These are phyloP conservation scores for Scheffersomyces amazonensis DNA, from an alignment of 805 yeast genomes.

Conservation along the genomic window DNA sequence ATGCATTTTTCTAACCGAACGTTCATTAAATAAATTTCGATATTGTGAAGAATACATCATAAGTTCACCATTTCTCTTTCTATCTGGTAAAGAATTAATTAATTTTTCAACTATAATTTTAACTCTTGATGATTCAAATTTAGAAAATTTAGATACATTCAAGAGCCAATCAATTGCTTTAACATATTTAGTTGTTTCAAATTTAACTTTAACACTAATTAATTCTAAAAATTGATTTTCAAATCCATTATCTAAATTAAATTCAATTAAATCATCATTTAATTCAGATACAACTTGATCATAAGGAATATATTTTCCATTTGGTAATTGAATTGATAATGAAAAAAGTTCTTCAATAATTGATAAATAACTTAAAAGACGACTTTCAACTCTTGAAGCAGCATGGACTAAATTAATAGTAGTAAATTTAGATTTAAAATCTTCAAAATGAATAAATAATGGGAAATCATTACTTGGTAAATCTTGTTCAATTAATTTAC, in stretches of 20 bases:
- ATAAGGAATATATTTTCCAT: slow-evolving; percentile 58
- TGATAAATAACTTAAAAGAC: slow-evolving; percentile 61
- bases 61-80: slow-evolving; percentile 58
- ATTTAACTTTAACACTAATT: slow-evolving; percentile 58
- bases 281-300: slow-evolving; percentile 75
- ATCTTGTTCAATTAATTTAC: slow-evolving; percentile 15
- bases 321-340: slow-evolving; percentile 63
- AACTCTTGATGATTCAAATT: slow-evolving; percentile 72
- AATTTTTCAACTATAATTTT: slow-evolving; percentile 61
- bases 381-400: slow-evolving; percentile 48
- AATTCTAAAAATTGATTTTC: slow-evolving; percentile 65
- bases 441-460: slow-evolving; percentile 73
- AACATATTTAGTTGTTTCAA: slow-evolving; percentile 57
- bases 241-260: slow-evolving; percentile 54
- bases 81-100: slow-evolving; percentile 57
- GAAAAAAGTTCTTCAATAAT: slow-evolving; percentile 65
- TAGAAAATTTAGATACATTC: slow-evolving; percentile 59
- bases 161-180: slow-evolving; percentile 76
- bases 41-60: slow-evolving; percentile 66
- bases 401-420: slow-evolving; percentile 62
- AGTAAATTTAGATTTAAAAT: slow-evolving; percentile 75
- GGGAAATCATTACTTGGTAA: slow-evolving; percentile 50
- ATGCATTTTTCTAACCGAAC: slow-evolving; percentile 63
- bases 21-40: slow-evolving; percentile 49
- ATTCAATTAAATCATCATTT: slow-evolving; percentile 69